phyloP scores from a whole-genome alignment of 2,329 filamentous ascomycete species.

The Fusarium sp. region DNA sequence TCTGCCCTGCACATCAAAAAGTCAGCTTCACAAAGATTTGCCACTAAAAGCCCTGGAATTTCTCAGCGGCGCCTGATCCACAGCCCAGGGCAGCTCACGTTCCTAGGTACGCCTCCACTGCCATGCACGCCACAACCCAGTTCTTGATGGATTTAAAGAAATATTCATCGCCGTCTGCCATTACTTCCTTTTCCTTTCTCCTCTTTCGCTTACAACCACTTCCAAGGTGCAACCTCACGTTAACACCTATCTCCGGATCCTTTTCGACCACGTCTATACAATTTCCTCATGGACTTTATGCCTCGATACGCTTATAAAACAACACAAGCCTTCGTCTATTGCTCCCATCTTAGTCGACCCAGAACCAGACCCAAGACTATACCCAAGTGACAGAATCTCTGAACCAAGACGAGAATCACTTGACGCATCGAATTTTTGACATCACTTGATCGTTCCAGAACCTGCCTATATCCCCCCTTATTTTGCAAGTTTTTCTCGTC shows the following conservation, averaged over 20 bases:
- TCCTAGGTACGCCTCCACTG: constrained; percentile 4
- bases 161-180: constrained; percentile 31
- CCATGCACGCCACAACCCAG: constrained; percentile 36
- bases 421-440: constrained; percentile 32
- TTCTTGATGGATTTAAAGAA: constrained; percentile 34
- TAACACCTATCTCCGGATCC: constrained; percentile 29
- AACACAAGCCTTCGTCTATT: constrained; percentile 30
- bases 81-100: constrained; percentile 25
- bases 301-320: constrained; percentile 36
- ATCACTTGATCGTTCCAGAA: constrained; percentile 11
- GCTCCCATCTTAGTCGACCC: constrained; percentile 33
- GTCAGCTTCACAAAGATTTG: constrained; percentile 27
- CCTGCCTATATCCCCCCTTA: constrained; percentile 9
- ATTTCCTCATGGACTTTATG: constrained; percentile 44
- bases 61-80: constrained; percentile 34
- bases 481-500: constrained; percentile 42
- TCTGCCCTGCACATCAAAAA: constrained; percentile 1
- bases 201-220: constrained; percentile 16
- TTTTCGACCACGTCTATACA: constrained; percentile 6
- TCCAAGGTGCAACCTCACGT: constrained; percentile 24
- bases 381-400: constrained; percentile 35
- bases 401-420: constrained; percentile 39
- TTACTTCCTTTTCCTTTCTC: constrained; percentile 5
- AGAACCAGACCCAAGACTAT: constrained; percentile 35
- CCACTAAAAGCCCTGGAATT: constrained; percentile 36